phyloP scores from a whole-genome alignment of 1,284 basidiomycete species.

The Somion occarium region DNA sequence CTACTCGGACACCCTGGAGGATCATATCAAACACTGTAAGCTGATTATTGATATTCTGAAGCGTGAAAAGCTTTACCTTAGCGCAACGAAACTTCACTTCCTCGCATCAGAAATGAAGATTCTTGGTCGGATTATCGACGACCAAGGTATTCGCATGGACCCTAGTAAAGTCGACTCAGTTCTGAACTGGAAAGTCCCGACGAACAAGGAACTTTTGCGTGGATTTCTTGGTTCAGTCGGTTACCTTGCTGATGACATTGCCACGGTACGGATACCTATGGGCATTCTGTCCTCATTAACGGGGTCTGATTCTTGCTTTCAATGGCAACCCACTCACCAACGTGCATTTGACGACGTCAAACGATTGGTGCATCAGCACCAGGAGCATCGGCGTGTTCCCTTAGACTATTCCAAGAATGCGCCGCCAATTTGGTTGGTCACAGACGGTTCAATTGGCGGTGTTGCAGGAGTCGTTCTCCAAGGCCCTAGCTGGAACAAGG shows the following conservation, averaged over 20 bases:
- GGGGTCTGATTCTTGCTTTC: not conserved
- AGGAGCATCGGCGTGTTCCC: constrained; percentile 15
- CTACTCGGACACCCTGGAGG: constrained; percentile 9
- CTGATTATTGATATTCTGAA: constrained; percentile 20
- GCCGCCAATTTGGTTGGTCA: constrained; percentile 16
- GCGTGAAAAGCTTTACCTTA: constrained; percentile 21
- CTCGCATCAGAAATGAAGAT: constrained; percentile 20
- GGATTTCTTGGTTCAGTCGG: constrained; percentile 24
- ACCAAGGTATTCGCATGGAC: constrained; percentile 27
- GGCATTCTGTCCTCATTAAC: constrained; percentile 6
- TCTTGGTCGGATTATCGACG: constrained; percentile 28
- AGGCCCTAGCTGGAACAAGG: constrained; percentile 6
- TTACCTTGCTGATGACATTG: constrained; percentile 23
- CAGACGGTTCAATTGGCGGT: constrained; percentile 14
- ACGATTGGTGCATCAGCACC: constrained; percentile 14
- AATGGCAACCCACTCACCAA: constrained; percentile 17
- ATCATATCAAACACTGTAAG: constrained; percentile 17
- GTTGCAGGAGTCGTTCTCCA: constrained; percentile 18
- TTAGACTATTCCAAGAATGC: constrained; percentile 20
- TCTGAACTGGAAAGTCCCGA: constrained; percentile 27
- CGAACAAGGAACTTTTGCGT: constrained; percentile 15
- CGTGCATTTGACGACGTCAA: constrained; percentile 22
- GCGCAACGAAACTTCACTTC: constrained; percentile 25
- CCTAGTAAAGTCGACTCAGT: constrained; percentile 27
- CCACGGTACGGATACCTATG: constrained; percentile 18